These are phyloP conservation scores for Penicillium sp. DNA, from an alignment of 2,329 filamentous ascomycete genomes.

Conservation along the genomic window DNA sequence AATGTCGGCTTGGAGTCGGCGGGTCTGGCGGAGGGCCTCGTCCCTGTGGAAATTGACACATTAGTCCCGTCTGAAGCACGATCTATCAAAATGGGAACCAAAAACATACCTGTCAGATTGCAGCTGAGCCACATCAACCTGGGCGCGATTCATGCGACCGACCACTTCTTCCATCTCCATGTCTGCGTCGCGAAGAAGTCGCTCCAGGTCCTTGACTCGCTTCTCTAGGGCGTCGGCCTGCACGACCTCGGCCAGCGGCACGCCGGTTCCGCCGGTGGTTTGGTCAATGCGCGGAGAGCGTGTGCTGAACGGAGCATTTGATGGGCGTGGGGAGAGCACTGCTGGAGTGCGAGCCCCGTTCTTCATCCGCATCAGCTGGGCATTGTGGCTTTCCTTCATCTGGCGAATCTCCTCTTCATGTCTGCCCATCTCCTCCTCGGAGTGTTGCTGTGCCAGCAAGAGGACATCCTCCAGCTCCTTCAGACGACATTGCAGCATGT, in stretches of 20 bases:
- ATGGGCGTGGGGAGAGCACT: slow-evolving; percentile 52
- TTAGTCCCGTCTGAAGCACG: slow-evolving; percentile 10
- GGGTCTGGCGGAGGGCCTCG: slow-evolving; percentile 65
- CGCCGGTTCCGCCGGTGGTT: slow-evolving; percentile 56
- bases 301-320: slow-evolving; percentile 55
- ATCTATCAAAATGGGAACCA: slow-evolving; percentile 6
- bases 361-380: slow-evolving; percentile 69
- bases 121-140: slow-evolving; percentile 75
- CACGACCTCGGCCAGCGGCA: slow-evolving; percentile 60
- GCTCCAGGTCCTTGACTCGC: slow-evolving; percentile 78
- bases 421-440: slow-evolving; percentile 72
- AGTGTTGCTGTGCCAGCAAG: slow-evolving; percentile 72
- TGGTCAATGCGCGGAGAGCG: slow-evolving; percentile 56
- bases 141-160: slow-evolving; percentile 70
- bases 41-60: slow-evolving; percentile 46
- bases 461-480: slow-evolving; percentile 78
- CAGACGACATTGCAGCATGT: slow-evolving; percentile 72
- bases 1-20: slow-evolving; percentile 62
- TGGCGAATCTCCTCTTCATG: slow-evolving; percentile 80
- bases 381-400: slow-evolving; percentile 69
- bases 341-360: slow-evolving; percentile 43
- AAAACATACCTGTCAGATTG: slow-evolving; percentile 49
- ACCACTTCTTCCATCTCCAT: slow-evolving; percentile 80
- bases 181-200: slow-evolving; percentile 68
- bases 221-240: slow-evolving; percentile 70